These are phyloP conservation scores for Thermomyces lanuginosus DNA, from an alignment of 2,329 filamentous ascomycete species.

Conservation along the genomic window DNA sequence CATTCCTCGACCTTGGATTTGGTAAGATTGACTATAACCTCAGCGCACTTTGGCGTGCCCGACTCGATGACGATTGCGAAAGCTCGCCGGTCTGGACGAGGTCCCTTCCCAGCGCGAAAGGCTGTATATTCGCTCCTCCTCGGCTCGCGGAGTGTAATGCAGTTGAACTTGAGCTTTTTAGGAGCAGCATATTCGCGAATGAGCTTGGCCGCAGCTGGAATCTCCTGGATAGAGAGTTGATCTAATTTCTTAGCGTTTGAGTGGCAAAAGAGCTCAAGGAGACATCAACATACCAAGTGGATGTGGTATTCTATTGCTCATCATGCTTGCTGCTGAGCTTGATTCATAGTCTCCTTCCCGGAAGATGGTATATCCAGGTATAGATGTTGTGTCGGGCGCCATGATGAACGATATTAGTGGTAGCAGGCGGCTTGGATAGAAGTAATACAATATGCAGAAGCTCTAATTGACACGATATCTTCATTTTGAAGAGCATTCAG, in stretches of 20 bases:
- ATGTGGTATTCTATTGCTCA: constrained; percentile 5
- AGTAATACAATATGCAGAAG: background rate
- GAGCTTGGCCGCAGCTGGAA: constrained; percentile 13
- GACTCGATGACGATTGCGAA: constrained; percentile 35
- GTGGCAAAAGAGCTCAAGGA: no score
- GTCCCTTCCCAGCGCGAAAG: constrained; percentile 16
- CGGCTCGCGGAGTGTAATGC: constrained; percentile 40
- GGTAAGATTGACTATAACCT: constrained; percentile 15
- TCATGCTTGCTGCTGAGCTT: constrained; percentile 5
- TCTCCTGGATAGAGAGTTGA: constrained; percentile 15
- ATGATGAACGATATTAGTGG: constrained; percentile 4
- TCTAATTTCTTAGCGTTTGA: constrained; percentile 7
- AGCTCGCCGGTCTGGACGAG: constrained; percentile 19
- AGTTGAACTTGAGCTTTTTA: constrained; percentile 20
- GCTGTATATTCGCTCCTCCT: constrained; percentile 20
- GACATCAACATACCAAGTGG: constrained; percentile 6
- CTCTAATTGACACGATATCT: no score
- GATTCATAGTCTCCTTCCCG: constrained; percentile 7
- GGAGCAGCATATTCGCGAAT: constrained; percentile 15
- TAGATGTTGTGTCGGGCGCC: constrained; percentile 8
- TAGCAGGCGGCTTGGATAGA: background rate
- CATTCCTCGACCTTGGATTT: constrained; percentile 13
- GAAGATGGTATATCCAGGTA: constrained; percentile 9
- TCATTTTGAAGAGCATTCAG: no score
- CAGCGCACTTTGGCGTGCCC: constrained; percentile 12